Conservation (phyloP, 169 alveolate species). For the Plasmodium inui region DNA sequence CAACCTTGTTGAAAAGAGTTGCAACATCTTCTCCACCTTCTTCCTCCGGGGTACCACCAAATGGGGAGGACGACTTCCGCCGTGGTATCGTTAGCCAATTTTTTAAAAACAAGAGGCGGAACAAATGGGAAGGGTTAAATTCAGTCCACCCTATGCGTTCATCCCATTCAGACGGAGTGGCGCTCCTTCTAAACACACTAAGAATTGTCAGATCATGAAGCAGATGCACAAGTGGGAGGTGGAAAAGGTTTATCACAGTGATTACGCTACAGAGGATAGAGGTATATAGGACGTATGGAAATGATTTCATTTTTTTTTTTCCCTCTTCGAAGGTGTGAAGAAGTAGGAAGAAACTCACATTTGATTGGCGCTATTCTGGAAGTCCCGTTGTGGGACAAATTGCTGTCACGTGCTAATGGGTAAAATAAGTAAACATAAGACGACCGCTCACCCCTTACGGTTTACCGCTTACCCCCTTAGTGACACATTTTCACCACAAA, state of each 20-base stretch:
- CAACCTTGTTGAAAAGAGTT: background rate
- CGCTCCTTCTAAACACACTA: background rate
- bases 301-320: constrained; percentile 55
- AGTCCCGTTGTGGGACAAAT: background rate
- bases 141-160: background rate
- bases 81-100: background rate
- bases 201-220: constrained; percentile 2
- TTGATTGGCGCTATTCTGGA: background rate
- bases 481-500: background rate
- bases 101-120: background rate
- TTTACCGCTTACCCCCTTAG: background rate
- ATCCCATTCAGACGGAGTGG: background rate
- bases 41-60: background rate
- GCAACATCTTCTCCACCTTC: background rate
- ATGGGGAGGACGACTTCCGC: background rate
- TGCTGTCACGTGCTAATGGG: background rate
- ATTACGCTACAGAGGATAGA: constrained; percentile 13
- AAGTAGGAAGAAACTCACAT: background rate
- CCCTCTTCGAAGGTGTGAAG: background rate
- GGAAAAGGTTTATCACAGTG: constrained; percentile 1
- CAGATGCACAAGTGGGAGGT: constrained; percentile 19
- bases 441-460: background rate
- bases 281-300: constrained; percentile 5
- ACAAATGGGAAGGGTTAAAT: background rate
- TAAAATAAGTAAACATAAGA: background rate